Percentiles rank a stretch among this genome's conserved stretches.
These are phyloP conservation scores for Conidiobolus incongruus DNA, from an alignment of 371 early-diverging fungal species.

Conservation along the genomic window DNA sequence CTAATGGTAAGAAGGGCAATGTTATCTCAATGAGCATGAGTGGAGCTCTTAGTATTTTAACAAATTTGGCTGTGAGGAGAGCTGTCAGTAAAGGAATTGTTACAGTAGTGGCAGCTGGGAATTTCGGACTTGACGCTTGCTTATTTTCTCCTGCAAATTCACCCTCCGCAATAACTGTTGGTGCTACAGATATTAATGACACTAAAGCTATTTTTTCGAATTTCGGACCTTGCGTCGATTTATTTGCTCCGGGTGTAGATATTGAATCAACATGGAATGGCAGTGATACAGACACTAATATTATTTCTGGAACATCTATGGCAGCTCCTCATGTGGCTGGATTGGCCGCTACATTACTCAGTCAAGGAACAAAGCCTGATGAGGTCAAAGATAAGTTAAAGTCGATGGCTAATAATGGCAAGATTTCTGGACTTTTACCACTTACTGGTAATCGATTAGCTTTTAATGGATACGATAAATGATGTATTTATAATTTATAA, in stretches of 20 bases:
- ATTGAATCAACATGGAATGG: background rate
- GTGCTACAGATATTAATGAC: slow-evolving; percentile 53
- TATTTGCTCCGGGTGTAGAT: slow-evolving; percentile 34
- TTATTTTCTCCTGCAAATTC: slow-evolving; percentile 63
- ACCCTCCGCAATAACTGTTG: slow-evolving; percentile 65
- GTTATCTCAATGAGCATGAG: background rate
- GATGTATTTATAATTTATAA: too few species aligned
- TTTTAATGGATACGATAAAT: too few species aligned
- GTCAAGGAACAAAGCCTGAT: too few species aligned
- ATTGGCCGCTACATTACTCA: slow-evolving; percentile 22
- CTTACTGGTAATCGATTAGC: too few species aligned
- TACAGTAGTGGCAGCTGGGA: slow-evolving; percentile 31
- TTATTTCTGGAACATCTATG: slow-evolving; percentile 34
- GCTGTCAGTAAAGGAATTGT: slow-evolving; percentile 17
- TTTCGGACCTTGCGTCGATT: slow-evolving; percentile 53
- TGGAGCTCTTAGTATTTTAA: background rate
- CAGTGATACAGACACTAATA: slow-evolving; percentile 5
- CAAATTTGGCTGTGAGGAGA: background rate
- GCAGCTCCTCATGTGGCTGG: slow-evolving; percentile 64
- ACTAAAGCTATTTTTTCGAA: slow-evolving; percentile 48
- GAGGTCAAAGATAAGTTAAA: too few species aligned
- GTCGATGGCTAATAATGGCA: too few species aligned
- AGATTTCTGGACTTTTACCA: too few species aligned
- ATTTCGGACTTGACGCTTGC: slow-evolving; percentile 56
- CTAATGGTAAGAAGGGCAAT: background rate